phyloP scores from a whole-genome alignment of 2,329 filamentous ascomycete genomes.

The Penicillium aurantiogriseum region DNA sequence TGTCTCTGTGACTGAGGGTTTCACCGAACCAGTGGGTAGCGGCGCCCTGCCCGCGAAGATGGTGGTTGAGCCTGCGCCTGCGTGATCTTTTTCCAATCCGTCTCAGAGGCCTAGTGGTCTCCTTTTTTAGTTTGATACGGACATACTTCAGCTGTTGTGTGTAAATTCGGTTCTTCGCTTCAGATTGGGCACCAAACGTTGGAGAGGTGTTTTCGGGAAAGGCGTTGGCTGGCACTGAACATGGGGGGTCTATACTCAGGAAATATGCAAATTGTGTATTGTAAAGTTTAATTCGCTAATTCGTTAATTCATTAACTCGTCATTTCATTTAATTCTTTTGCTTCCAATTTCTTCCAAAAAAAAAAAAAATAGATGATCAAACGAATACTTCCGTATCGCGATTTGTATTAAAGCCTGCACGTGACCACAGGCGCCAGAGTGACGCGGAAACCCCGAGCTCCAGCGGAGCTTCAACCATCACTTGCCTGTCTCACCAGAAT shows the following conservation, averaged over 20 bases:
- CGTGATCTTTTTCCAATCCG: not conserved
- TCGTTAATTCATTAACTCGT: not conserved
- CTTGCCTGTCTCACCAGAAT: conserved; percentile 15
- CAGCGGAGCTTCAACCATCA: conserved; percentile 27
- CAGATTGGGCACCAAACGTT: conserved; percentile 7
- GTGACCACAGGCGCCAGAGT: conserved; percentile 37
- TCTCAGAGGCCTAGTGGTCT: not conserved
- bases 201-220: conserved; percentile 3
- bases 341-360: not conserved
- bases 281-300: conserved; percentile 6
- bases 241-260: conserved; percentile 4
- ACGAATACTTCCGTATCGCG: not conserved
- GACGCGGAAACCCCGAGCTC: conserved; percentile 36
- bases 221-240: conserved; percentile 7
- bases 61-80: conserved; percentile 15
- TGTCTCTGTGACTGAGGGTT: conserved; percentile 1
- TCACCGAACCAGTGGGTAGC: conserved; percentile 11
- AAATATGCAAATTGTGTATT: conserved; percentile 16
- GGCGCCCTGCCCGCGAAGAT: conserved; percentile 16
- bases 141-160: conserved; percentile 14
- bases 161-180: conserved; percentile 6
- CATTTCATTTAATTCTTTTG: not conserved
- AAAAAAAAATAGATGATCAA: not conserved
- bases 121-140: conserved; percentile 6
- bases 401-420: conserved; percentile 15